A percentile compares a stretch with the other conserved stretches of the same genome.
Evolutionary conservation across 2,329 filamentous ascomycete genomes (phyloP).

Genomic region (Seiridium unicorne): DNA sequence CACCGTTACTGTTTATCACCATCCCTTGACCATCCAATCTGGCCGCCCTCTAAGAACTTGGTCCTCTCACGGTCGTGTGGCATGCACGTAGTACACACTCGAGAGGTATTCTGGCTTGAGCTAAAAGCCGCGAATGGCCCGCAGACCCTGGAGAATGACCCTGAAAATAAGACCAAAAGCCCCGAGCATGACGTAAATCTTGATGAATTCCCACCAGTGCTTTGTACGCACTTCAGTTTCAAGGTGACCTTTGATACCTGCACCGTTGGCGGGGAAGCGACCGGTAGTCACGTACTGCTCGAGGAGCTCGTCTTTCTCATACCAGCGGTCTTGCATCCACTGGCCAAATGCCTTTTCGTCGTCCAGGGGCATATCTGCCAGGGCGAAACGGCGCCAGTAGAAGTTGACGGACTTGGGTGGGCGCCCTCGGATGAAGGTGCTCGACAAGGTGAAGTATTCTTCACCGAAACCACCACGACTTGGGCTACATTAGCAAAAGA

Average conservation of each 20-base stretch:
- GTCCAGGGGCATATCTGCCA: slow-evolving; percentile 79
- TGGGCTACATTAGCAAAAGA: slow-evolving; percentile 10
- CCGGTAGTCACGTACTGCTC: slow-evolving; percentile 78
- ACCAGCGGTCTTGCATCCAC: slow-evolving; percentile 86
- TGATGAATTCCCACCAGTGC: slow-evolving; percentile 53
- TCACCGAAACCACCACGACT: slow-evolving; percentile 84
- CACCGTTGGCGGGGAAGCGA: slow-evolving; percentile 72
- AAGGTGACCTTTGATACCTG: slow-evolving; percentile 44
- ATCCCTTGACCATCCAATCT: not conserved
- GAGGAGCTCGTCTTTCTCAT: slow-evolving; percentile 86
- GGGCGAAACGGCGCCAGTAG: slow-evolving; percentile 84
- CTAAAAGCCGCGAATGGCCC: slow-evolving; percentile 15
- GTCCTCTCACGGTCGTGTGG: not conserved
- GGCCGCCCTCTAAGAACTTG: not conserved
- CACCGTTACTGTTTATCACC: not conserved
- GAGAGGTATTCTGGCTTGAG: not conserved
- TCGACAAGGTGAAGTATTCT: slow-evolving; percentile 80
- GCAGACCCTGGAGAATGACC: slow-evolving; percentile 17
- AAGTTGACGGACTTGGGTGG: slow-evolving; percentile 95
- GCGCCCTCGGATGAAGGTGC: slow-evolving; percentile 84
- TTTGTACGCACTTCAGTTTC: slow-evolving; percentile 58
- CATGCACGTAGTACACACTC: not conserved
- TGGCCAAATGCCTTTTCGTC: slow-evolving; percentile 72
- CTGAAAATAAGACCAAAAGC: slow-evolving; percentile 40
- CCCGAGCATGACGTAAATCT: slow-evolving; percentile 51